Base-by-base conservation (phyloP, 2,329 filamentous ascomycete species). In the Aspergillus carbonarius region DNA sequence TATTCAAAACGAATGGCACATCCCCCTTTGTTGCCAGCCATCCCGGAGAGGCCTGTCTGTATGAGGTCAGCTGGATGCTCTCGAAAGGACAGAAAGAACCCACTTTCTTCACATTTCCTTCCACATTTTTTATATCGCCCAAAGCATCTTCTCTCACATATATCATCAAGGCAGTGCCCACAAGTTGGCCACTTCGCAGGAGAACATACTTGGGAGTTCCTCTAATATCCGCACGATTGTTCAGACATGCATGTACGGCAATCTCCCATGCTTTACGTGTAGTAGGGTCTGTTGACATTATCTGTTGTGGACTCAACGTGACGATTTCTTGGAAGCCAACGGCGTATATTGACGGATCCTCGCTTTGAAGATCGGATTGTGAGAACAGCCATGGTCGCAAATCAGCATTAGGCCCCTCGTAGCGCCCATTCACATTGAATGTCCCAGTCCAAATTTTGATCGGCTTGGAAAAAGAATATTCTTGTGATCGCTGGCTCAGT, bases 281-380 rank as follows among this genome's bases (percentile, higher is more conserved):
- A 3, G 88, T 86, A 1, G 95, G 95, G 72, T 99, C 93, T 60
- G 93, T 98, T 64, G 96, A 96, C 92, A 99, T 97, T 70, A 99
- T 98, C 70, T 99, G 95, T 73, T 98, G 93, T 15, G 96, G 95
- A 67, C 92, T 97, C 48, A 99, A 80, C 70, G 96, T 91, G n/a
- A 99, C 95, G 62, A 99, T 98, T 75, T 99, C 95, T 72, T 99
- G 95, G 68, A 99, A 98, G 0, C 92, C 95, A 15, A 97, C 88
- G 7, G 90, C 92, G 53, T 96, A 87, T 37, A 99, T 90, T 59
- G 93, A 90, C 5, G 95, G 93, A 60, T 90, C 86, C 48, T 83
- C 78, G 46, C 81, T 76, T n/a, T 81, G 78, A 17, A 74, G 66
- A 50, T 85, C 81, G 3, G 85, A 74, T 5, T 85, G 82, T 4